Conservation (phyloP, 306 rosid species). For the Malus sylvestris region DNA sequence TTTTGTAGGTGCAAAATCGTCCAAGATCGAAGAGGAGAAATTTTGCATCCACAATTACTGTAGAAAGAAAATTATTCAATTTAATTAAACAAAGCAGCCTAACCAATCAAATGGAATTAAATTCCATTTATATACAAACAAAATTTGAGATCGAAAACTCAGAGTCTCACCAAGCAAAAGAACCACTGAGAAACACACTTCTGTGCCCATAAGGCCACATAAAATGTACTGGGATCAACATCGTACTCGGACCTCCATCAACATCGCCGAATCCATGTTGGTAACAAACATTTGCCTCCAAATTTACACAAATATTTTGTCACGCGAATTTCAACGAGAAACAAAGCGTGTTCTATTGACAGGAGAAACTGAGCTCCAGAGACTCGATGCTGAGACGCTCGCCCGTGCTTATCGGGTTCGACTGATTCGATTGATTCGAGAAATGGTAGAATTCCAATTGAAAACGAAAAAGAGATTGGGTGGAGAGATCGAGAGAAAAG, state of each 20-base stretch:
- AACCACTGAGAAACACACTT: conserved; percentile 73
- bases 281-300: conserved; percentile 42
- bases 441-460: too few species aligned
- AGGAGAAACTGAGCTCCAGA: too few species aligned
- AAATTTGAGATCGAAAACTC: not conserved
- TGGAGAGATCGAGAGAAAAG: too few species aligned
- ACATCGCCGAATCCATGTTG: conserved; percentile 63
- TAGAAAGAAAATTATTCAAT: not conserved
- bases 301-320: not conserved
- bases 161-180: conserved; percentile 60
- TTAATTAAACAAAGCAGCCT: conserved; percentile 2
- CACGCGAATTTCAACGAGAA: too few species aligned
- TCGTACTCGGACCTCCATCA: conserved; percentile 45
- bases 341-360: too few species aligned
- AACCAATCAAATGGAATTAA: not conserved
- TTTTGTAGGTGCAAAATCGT: too few species aligned
- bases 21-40: too few species aligned
- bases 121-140: not conserved
- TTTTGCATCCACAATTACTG: not conserved
- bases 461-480: too few species aligned
- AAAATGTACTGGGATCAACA: conserved; percentile 73
- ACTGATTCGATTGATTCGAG: too few species aligned
- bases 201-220: conserved; percentile 95
- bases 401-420: too few species aligned
- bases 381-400: too few species aligned